Base-by-base conservation (phyloP, 2,329 filamentous ascomycete genomes). In the Penicillium sp. region DNA sequence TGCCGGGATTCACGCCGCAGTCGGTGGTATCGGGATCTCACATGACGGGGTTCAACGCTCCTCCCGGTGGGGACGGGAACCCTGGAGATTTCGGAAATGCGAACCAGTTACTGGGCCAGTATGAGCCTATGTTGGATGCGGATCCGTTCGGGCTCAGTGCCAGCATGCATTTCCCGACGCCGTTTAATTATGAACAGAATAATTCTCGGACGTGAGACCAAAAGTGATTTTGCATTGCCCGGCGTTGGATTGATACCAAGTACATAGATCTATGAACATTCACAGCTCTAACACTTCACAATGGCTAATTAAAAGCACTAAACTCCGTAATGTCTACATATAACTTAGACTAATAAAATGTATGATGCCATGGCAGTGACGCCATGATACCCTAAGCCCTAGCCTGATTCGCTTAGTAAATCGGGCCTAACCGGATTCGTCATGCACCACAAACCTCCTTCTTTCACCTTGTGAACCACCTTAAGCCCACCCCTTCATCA, bases 111-210 rank as follows among this genome's bases (percentile, higher is more conserved):
- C 78, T 86, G 60, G 81, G 85, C 56, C 77, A 81, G 11, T 95
- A 88, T 64, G 90, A 96, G 61, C 86, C 89, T 14, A 87, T 89
- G 71, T 75, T 95, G 40, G 90, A 96, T 65, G 88, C 89, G 69
- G 90, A 96, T 68, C 91, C 91, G 0, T 97, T 96, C 61, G 90
- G 90, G 10, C 76, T 96, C 42, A 91, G 87, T 49, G 90, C 90
- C 28, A 95, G 88, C 71, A 95, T 95, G 91, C 87, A 91, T 56
- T 95, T 95, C 61, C 89, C 89, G 9, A 87, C 85, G 1, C 86
- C 87, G 46, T 93, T 90, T 68, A 71, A 69, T 48, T 74, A 71
- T 51, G 64, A 69, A 45, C 68, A 72, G 48, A 65, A 61, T 50
- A 62, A 67, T 56, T 49, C 66, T 27, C 68, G 68, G 32, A 42